These are phyloP conservation scores for Skeletonema marinoi DNA, from an alignment of 108 stramenopile species.

Conservation along the genomic window DNA sequence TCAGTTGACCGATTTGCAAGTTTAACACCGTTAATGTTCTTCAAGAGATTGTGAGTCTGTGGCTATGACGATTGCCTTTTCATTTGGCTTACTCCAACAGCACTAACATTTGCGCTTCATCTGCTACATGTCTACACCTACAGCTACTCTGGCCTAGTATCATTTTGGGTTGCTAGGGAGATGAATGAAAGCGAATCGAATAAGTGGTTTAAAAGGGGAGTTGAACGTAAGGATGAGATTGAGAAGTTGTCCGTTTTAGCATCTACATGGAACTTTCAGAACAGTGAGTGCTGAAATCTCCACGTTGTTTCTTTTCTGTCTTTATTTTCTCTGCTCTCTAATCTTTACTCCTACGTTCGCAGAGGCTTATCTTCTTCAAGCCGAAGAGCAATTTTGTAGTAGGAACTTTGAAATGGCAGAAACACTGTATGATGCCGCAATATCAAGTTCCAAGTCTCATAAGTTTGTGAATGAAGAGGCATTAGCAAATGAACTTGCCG, in stretches of 20 bases:
- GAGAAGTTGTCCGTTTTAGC: neutral
- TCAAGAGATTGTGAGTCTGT: neutral
- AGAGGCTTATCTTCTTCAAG: neutral
- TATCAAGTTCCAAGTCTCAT: slow-evolving; percentile 2
- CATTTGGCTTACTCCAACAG: neutral
- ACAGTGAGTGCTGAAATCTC: no score
- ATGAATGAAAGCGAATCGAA: neutral
- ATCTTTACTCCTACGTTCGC: neutral
- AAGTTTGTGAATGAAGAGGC: slow-evolving; percentile 21
- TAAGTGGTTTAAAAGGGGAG: neutral
- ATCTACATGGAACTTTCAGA: neutral
- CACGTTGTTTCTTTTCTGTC: no score
- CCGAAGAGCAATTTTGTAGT: neutral
- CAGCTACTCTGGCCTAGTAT: neutral
- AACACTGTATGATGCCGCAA: slow-evolving; percentile 14
- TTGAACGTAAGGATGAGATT: neutral
- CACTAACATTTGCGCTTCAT: neutral
- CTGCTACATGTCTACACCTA: neutral
- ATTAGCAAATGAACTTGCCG: slow-evolving; percentile 14
- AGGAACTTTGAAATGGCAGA: neutral
- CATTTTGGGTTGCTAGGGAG: neutral
- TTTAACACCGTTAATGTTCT: neutral
- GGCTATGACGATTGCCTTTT: neutral
- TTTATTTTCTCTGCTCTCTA: neutral
- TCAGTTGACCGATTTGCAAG: neutral